Evolutionary conservation across 768 basidiomycete species (phyloP).

Genomic region (Termitomyces sp.): DNA sequence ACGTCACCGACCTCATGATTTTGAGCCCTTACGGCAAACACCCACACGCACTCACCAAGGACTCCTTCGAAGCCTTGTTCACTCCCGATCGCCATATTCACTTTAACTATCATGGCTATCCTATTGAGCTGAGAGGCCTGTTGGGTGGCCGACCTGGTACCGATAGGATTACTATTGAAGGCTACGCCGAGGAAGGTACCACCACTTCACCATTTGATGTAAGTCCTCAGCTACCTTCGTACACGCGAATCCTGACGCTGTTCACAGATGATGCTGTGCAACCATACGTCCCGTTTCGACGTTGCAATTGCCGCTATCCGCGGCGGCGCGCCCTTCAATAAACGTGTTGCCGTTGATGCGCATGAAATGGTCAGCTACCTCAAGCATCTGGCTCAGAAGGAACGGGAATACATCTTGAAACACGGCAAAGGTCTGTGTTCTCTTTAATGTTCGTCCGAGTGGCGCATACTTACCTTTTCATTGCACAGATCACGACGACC

Average conservation of each 20-base stretch:
- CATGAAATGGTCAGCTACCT: slow-evolving; percentile 54
- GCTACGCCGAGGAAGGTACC: slow-evolving; percentile 71
- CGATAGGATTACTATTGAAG: slow-evolving; percentile 49
- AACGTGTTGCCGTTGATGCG: slow-evolving; percentile 48
- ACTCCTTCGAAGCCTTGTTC: slow-evolving; percentile 66
- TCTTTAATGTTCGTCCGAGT: not conserved
- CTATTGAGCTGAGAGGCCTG: slow-evolving; percentile 64
- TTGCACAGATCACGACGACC: slow-evolving; percentile 34
- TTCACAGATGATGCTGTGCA: slow-evolving; percentile 69
- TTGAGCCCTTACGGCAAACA: slow-evolving; percentile 64
- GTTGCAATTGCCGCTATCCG: slow-evolving; percentile 59
- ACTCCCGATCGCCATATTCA: slow-evolving; percentile 63
- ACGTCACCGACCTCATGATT: slow-evolving; percentile 88
- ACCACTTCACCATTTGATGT: slow-evolving; percentile 83
- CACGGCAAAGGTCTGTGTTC: slow-evolving; percentile 46
- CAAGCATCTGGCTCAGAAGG: slow-evolving; percentile 56
- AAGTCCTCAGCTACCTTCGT: slow-evolving; percentile 14
- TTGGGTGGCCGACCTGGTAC: slow-evolving; percentile 50
- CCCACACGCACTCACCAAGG: slow-evolving; percentile 64
- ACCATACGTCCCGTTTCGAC: slow-evolving; percentile 62
- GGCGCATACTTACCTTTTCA: not conserved
- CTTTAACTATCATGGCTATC: slow-evolving; percentile 84
- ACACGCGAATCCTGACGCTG: not conserved
- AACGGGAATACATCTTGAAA: slow-evolving; percentile 53
- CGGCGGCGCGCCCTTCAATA: slow-evolving; percentile 46